Conservation (phyloP, 2,329 filamentous ascomycete species). For the Fusarium bactridioides region DNA sequence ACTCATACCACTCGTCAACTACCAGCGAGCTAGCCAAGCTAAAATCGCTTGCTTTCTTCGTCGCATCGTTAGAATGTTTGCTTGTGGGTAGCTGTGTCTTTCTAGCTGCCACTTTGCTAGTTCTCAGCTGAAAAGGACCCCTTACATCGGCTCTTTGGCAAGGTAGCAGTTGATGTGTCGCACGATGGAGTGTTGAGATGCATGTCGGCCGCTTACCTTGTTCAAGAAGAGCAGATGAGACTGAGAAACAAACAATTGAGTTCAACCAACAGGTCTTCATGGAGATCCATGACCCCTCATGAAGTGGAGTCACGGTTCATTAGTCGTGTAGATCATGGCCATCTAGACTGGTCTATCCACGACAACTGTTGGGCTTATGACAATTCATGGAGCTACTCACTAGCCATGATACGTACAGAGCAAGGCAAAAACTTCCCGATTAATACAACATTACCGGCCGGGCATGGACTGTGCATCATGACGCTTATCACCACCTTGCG, state of each 20-base stretch:
- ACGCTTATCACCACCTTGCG: not conserved
- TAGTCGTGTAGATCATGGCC: conserved; percentile 13
- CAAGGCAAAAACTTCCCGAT: not conserved
- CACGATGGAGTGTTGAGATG: not conserved
- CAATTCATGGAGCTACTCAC: not conserved
- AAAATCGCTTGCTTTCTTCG: not conserved
- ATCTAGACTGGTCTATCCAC: not conserved
- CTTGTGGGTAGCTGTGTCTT: not conserved
- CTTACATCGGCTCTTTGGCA: conserved; percentile 8
- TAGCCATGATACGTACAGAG: not conserved
- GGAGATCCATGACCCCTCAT: not conserved
- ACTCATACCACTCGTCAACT: not conserved
- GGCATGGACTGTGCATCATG: not conserved
- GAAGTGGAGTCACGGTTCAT: not conserved
- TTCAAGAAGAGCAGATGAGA: not conserved
- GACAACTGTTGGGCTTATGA: not conserved
- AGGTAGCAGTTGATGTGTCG: not conserved
- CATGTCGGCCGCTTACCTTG: not conserved
- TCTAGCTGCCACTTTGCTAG: conserved; percentile 6
- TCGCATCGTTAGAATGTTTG: not conserved
- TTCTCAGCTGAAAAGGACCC: conserved; percentile 1
- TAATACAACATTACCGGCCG: not conserved
- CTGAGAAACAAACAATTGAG: not conserved
- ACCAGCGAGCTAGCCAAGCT: not conserved
- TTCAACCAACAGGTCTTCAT: not conserved